These are phyloP conservation scores for Pseudozyma sp. DNA, from an alignment of 1,284 basidiomycete genomes.

Conservation along the genomic window DNA sequence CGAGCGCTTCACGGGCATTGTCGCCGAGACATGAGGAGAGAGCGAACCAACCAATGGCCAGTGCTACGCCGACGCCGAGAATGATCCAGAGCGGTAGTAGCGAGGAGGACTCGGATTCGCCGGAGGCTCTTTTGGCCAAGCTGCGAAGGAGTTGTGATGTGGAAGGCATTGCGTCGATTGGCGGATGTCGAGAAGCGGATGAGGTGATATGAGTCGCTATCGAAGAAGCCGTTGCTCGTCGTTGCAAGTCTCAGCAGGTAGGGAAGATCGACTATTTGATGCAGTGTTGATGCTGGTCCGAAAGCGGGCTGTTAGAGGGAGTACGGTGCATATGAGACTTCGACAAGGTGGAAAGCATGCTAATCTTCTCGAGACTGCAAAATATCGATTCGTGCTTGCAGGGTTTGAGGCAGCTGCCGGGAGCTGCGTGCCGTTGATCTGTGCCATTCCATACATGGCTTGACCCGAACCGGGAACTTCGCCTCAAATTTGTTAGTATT, in stretches of 20 bases:
- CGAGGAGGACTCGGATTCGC: slow-evolving; percentile 31
- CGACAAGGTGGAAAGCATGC: not conserved
- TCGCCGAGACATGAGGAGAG: slow-evolving; percentile 53
- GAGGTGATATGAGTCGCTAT: not conserved
- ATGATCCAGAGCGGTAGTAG: slow-evolving; percentile 51
- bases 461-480: slow-evolving; percentile 3
- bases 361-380: not conserved
- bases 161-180: slow-evolving; percentile 2
- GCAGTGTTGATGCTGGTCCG: not conserved
- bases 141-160: not conserved
- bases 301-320: not conserved
- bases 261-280: not conserved
- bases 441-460: not conserved
- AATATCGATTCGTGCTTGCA: not conserved
- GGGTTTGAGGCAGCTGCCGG: not conserved
- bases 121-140: slow-evolving; percentile 10
- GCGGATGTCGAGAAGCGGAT: not conserved
- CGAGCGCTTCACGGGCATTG: slow-evolving; percentile 33
- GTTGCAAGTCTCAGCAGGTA: not conserved
- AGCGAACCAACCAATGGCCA: slow-evolving; percentile 50
- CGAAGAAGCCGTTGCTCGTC: not conserved
- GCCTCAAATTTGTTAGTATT: not conserved
- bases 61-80: slow-evolving; percentile 39
- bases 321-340: not conserved
- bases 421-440: not conserved